Evolutionary conservation across 148 eudicot species (phyloP).

Genomic region (Chenopodium berlandieri): DNA sequence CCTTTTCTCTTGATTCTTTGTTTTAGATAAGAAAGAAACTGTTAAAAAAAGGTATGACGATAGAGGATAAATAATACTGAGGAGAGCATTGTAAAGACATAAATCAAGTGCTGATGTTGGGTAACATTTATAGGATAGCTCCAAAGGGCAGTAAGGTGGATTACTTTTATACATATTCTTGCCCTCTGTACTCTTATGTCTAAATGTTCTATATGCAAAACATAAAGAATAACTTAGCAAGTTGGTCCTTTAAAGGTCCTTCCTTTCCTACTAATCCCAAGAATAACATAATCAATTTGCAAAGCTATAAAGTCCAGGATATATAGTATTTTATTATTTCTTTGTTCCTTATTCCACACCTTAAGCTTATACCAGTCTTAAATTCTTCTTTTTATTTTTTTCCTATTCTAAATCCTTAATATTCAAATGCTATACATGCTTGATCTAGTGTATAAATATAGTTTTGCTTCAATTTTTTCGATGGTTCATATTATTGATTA

Average conservation of each 20-base stretch:
- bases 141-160: background rate
- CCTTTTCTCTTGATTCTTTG: background rate
- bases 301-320: background rate
- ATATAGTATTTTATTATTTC: no score
- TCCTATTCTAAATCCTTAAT: background rate
- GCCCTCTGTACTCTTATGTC: background rate
- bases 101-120: no score
- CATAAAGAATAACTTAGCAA: background rate
- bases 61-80: background rate
- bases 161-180: background rate
- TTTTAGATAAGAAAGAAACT: background rate
- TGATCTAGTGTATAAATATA: background rate
- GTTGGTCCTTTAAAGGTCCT: background rate
- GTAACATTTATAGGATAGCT: background rate
- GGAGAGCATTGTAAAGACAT: background rate
- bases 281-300: background rate
- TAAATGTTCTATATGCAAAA: no score
- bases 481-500: background rate
- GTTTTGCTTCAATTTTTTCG: background rate
- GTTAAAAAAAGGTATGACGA: background rate
- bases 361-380: no score
- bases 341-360: no score
- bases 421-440: background rate
- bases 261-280: background rate
- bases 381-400: no score